Conservation (phyloP, 2,329 filamentous ascomycete genomes). For the Xylariales sp. region DNA sequence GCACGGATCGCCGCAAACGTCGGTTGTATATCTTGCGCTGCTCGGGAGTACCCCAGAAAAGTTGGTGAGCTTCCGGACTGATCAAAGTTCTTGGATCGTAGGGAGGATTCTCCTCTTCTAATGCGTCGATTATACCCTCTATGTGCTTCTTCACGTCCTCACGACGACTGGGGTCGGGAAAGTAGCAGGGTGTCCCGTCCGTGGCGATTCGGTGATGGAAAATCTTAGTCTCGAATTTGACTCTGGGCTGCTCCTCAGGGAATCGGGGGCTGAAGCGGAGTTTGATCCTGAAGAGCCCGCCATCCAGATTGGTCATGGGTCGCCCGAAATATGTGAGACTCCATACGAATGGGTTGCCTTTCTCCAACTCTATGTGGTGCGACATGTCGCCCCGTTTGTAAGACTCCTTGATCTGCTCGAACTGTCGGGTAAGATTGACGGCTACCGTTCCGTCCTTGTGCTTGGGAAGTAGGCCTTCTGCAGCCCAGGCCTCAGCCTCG, state of each 20-base stretch:
- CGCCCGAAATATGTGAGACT: slow-evolving; percentile 82
- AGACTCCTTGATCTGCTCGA: slow-evolving; percentile 72
- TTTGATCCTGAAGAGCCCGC: slow-evolving; percentile 79
- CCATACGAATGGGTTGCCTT: slow-evolving; percentile 89
- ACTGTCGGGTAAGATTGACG: slow-evolving; percentile 78
- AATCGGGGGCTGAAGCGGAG: slow-evolving; percentile 80
- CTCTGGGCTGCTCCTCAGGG: slow-evolving; percentile 82
- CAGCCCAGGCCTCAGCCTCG: slow-evolving; percentile 69
- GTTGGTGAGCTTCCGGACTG: slow-evolving; percentile 76
- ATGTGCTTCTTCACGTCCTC: slow-evolving; percentile 83
- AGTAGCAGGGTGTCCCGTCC: slow-evolving; percentile 81
- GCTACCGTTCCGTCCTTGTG: slow-evolving; percentile 69
- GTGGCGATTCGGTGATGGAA: slow-evolving; percentile 85
- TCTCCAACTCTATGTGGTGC: slow-evolving; percentile 70
- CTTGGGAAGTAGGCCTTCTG: slow-evolving; percentile 60
- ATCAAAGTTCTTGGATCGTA: slow-evolving; percentile 90
- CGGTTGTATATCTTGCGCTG: slow-evolving; percentile 84
- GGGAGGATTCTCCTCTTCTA: slow-evolving; percentile 84
- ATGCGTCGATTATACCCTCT: slow-evolving; percentile 70
- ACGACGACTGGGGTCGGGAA: slow-evolving; percentile 50
- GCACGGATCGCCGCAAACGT: slow-evolving; percentile 72
- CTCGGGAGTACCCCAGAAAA: slow-evolving; percentile 79
- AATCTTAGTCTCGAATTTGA: slow-evolving; percentile 73
- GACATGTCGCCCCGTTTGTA: slow-evolving; percentile 70
- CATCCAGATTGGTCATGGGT: slow-evolving; percentile 90